Conservation (phyloP, 805 yeast species). For the Starmerella cellae region DNA sequence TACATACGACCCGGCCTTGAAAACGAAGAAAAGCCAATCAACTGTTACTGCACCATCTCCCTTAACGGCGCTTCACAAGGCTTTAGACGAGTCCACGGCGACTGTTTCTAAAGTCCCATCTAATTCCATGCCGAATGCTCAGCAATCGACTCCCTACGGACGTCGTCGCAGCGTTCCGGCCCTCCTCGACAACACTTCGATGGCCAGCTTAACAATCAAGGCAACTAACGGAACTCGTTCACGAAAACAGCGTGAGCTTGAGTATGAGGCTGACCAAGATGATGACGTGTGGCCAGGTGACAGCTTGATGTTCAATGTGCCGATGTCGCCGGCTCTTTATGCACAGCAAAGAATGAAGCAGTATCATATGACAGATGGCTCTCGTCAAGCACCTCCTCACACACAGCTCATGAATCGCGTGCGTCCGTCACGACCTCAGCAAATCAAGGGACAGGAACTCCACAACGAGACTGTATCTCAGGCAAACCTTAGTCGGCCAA, state of each 20-base stretch:
- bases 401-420: not conserved
- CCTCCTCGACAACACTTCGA: slow-evolving; percentile 19
- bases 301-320: slow-evolving; percentile 48
- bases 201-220: slow-evolving; percentile 21
- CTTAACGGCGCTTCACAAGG: not conserved
- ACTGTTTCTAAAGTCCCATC: too few relatives aligned
- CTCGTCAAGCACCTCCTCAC: not conserved
- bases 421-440: not conserved
- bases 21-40: not conserved
- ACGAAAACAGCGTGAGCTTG: slow-evolving; percentile 25
- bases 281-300: slow-evolving; percentile 45
- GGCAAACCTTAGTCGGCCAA: too few relatives aligned
- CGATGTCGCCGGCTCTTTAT: slow-evolving; percentile 43
- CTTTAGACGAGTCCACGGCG: not conserved
- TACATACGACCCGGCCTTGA: not conserved
- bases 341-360: slow-evolving; percentile 21
- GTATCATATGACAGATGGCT: not conserved
- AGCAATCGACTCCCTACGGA: not conserved
- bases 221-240: slow-evolving; percentile 13
- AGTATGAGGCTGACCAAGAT: slow-evolving; percentile 31
- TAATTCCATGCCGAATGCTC: not conserved
- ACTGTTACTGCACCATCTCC: too few relatives aligned
- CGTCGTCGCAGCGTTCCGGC: slow-evolving; percentile 14
- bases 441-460: not conserved
- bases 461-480: not conserved